A percentile compares a stretch with the other conserved stretches of the same genome.
Conservation (phyloP, 2,329 filamentous ascomycete genomes). For the Fusarium haematococcum region DNA sequence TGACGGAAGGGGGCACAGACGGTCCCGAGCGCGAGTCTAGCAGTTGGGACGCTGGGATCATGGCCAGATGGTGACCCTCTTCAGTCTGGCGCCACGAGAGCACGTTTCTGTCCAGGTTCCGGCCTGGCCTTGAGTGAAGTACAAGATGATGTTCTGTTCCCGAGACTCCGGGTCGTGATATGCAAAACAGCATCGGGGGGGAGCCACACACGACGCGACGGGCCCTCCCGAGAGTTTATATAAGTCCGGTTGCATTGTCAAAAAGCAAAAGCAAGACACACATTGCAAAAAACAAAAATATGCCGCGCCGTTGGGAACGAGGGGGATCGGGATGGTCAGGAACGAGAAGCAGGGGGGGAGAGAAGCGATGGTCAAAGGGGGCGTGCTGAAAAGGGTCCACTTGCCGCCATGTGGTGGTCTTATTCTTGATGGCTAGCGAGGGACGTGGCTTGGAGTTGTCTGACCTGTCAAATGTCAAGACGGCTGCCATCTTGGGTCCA, state of each 20-base stretch:
- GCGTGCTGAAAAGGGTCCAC: slow-evolving; percentile 27
- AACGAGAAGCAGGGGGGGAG: neutral
- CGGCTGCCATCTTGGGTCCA: neutral
- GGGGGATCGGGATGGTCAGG: slow-evolving; percentile 18
- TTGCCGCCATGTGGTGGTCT: slow-evolving; percentile 29
- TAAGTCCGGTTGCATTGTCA: neutral
- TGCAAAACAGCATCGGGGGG: slow-evolving; percentile 3
- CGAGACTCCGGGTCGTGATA: neutral
- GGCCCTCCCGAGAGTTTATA: slow-evolving; percentile 1
- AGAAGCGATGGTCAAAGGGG: neutral
- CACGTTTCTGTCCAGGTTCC: neutral
- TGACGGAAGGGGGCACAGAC: neutral
- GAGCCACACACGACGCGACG: neutral
- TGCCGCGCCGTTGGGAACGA: slow-evolving; percentile 16
- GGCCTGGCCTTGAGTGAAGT: neutral
- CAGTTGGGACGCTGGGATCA: slow-evolving; percentile 21
- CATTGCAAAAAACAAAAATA: slow-evolving; percentile 15
- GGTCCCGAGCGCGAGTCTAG: slow-evolving; percentile 6
- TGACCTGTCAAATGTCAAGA: slow-evolving; percentile 1
- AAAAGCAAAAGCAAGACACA: neutral
- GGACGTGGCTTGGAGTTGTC: slow-evolving; percentile 6
- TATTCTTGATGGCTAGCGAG: slow-evolving; percentile 37
- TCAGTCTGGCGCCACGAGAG: neutral
- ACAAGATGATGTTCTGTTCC: neutral
- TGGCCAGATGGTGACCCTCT: slow-evolving; percentile 1